Percentiles rank a stretch among this genome's conserved stretches.
Conservation (phyloP, 1,284 basidiomycete species). For the Cutaneotrichosporon sp. region DNA sequence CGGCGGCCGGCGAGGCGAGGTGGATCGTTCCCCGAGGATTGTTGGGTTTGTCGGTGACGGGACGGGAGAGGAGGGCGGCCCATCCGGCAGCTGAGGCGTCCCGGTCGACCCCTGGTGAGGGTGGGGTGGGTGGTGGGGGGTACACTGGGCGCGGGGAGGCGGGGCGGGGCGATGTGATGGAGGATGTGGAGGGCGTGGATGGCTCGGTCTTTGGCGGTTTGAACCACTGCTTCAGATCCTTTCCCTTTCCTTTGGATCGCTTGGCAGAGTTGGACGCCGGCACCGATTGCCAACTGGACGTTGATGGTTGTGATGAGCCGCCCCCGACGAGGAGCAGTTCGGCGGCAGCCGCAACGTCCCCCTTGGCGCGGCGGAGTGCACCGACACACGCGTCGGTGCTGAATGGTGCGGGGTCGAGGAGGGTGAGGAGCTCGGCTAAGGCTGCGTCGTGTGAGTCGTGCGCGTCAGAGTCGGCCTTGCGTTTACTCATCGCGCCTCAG, state of each 20-base stretch:
- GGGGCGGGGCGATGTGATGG: background rate
- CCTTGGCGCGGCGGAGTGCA: slow-evolving; percentile 62
- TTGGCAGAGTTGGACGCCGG: background rate
- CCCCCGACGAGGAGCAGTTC: slow-evolving; percentile 53
- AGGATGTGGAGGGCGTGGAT: background rate
- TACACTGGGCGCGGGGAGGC: slow-evolving; percentile 32
- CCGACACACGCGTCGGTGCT: slow-evolving; percentile 55
- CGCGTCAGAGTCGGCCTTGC: background rate
- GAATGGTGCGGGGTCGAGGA: slow-evolving; percentile 46
- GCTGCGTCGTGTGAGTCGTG: slow-evolving; percentile 28
- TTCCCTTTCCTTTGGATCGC: background rate
- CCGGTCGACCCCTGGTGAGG: slow-evolving; percentile 11
- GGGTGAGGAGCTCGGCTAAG: slow-evolving; percentile 41
- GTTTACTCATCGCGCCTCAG: background rate
- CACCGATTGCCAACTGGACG: background rate
- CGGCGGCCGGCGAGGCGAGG: slow-evolving; percentile 55
- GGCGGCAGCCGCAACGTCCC: slow-evolving; percentile 62
- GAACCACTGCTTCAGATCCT: slow-evolving; percentile 15
- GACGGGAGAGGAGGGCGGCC: slow-evolving; percentile 14
- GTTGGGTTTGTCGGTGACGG: slow-evolving; percentile 8
- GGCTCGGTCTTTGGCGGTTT: slow-evolving; percentile 5
- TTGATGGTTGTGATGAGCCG: too few species aligned
- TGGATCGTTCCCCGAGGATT: slow-evolving; percentile 25
- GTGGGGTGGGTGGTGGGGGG: slow-evolving; percentile 17
- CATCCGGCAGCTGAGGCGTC: slow-evolving; percentile 24